Evolutionary conservation across 2,329 filamentous ascomycete species (phyloP).

Genomic region (Harringtonia lauricola): DNA sequence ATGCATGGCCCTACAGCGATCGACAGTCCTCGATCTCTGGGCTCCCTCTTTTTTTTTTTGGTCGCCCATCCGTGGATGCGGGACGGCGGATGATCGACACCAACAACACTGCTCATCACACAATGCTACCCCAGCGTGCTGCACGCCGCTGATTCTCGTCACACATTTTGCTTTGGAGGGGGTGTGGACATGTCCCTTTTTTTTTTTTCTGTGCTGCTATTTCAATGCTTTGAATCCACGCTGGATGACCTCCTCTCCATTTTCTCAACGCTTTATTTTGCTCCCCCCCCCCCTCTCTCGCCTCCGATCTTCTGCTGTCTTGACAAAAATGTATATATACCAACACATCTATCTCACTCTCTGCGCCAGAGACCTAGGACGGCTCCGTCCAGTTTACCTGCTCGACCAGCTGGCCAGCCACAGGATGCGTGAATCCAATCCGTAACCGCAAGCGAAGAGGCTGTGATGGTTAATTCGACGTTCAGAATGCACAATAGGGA

Average conservation of each 20-base stretch:
- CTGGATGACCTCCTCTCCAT: no score
- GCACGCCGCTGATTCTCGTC: no score
- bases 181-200: no score
- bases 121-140: not conserved
- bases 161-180: no score
- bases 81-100: no score
- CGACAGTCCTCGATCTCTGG: no score
- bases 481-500: slow-evolving; percentile 2
- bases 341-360: not conserved
- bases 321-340: not conserved
- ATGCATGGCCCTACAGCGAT: no score
- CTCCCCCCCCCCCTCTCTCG: not conserved
- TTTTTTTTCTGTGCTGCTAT: no score
- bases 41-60: no score
- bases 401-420: slow-evolving; percentile 63
- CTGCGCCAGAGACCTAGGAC: slow-evolving; percentile 14
- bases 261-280: not conserved
- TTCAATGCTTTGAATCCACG: no score
- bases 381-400: slow-evolving; percentile 97
- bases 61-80: no score
- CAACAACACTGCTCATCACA: not conserved
- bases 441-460: slow-evolving; percentile 76
- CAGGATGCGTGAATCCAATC: slow-evolving; percentile 66
- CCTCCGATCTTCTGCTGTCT: not conserved
- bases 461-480: no score